phyloP scores from a whole-genome alignment of 2,329 filamentous ascomycete species.

The Stachybotrys echinatus region DNA sequence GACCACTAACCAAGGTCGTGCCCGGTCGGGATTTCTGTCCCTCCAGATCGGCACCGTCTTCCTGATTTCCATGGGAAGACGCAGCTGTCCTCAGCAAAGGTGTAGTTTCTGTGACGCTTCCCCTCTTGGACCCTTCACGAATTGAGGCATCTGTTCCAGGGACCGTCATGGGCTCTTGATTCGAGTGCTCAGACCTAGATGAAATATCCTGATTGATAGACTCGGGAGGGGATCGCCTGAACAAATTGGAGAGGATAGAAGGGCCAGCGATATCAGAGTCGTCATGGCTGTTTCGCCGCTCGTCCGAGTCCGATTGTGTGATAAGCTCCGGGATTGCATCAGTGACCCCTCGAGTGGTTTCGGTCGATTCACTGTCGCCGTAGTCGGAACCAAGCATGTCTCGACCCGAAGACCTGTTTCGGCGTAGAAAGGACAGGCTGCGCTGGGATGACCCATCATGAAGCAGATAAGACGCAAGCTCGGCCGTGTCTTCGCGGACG shows the following conservation, averaged over 20 bases:
- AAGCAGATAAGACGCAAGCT: constrained; percentile 77
- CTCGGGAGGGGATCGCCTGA: constrained; percentile 36
- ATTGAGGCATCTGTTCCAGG: neutral
- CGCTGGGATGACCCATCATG: constrained; percentile 50
- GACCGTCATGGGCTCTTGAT: neutral
- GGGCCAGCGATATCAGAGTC: constrained; percentile 23
- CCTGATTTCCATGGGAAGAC: constrained; percentile 19
- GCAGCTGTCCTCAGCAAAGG: constrained; percentile 37
- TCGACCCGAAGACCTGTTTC: constrained; percentile 21
- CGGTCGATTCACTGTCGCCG: constrained; percentile 21
- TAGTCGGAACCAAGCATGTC: constrained; percentile 14
- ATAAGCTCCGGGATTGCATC: neutral
- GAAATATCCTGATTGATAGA: constrained; percentile 7
- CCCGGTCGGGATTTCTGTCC: constrained; percentile 37
- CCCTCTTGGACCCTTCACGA: constrained; percentile 3
- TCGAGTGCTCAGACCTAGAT: neutral
- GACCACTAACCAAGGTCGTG: constrained; percentile 25
- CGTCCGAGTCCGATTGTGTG: constrained; percentile 33
- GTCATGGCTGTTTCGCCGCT: neutral
- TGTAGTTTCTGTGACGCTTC: constrained; percentile 35
- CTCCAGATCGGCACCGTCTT: constrained; percentile 40
- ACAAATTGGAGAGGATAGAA: constrained; percentile 36
- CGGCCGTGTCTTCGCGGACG: constrained; percentile 81
- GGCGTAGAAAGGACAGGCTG: constrained; percentile 41
- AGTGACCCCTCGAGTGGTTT: neutral